phyloP scores from a whole-genome alignment of 345 rosid species.

The Streptanthus diversifolius region DNA sequence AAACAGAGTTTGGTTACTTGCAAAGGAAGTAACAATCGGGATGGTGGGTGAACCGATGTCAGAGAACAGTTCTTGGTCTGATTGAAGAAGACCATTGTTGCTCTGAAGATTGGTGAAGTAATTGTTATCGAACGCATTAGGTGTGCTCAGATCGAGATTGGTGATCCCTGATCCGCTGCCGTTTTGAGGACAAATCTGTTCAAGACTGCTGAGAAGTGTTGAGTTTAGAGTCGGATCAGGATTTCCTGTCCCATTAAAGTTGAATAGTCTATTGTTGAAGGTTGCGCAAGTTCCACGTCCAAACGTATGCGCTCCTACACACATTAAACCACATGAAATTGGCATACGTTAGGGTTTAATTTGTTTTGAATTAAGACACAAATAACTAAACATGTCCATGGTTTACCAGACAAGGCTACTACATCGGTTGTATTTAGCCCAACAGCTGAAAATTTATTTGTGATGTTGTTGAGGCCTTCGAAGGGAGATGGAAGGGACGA shows the following conservation, averaged over 20 bases:
- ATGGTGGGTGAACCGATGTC: slow-evolving; percentile 44
- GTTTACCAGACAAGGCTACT: slow-evolving; percentile 32
- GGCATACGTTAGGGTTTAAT: neutral
- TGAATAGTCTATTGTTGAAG: slow-evolving; percentile 41
- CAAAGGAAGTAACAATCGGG: slow-evolving; percentile 39
- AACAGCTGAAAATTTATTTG: slow-evolving; percentile 29
- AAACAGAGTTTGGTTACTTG: slow-evolving; percentile 46
- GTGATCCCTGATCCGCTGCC: slow-evolving; percentile 37
- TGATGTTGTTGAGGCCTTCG: slow-evolving; percentile 27
- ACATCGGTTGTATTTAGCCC: slow-evolving; percentile 32
- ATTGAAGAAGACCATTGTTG: slow-evolving; percentile 49
- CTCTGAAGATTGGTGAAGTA: slow-evolving; percentile 51
- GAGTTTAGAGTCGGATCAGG: slow-evolving; percentile 55
- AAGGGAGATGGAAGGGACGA: slow-evolving; percentile 29
- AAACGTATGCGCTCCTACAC: slow-evolving; percentile 63
- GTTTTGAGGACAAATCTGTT: slow-evolving; percentile 47
- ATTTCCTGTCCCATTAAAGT: slow-evolving; percentile 39
- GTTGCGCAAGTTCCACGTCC: slow-evolving; percentile 48
- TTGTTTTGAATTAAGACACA: neutral
- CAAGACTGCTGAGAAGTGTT: slow-evolving; percentile 39
- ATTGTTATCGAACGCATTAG: slow-evolving; percentile 45
- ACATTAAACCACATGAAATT: neutral
- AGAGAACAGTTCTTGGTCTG: slow-evolving; percentile 57
- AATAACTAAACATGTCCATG: neutral
- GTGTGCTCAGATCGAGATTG: slow-evolving; percentile 49